Evolutionary conservation across 108 stramenopile genomes (phyloP), one percentile per base, ranked within the genome.

Genomic region (Pseudonitzschia delicatissima): DNA sequence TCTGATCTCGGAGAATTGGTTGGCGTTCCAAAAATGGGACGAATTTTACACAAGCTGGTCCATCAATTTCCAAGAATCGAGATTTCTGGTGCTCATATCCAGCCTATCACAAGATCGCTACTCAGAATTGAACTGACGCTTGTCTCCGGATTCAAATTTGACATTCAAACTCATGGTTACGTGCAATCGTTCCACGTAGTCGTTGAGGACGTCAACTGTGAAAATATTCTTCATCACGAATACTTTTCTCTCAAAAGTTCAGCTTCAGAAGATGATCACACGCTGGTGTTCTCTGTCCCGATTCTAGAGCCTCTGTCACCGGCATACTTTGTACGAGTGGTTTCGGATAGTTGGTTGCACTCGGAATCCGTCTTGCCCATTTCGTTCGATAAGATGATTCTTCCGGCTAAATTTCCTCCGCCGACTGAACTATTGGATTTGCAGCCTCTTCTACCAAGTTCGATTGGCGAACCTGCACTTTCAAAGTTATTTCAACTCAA

Each of bases 1-100:
- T 90, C 90, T 7, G 99, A 99, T 64, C 91, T 99, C 5, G 99
- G 97, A 17, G 99, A 99, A 69, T 76, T 99, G 34, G 96, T 98
- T 6, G 97, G 95, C 47, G 88, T 96, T 21, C 97, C 98, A 0
- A 96, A 97, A 75, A 96, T 98, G 96, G 99, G 99, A 25, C 86
- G 94, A 35, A 89, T 89, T 0, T 76, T 99, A 26, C 96, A 98
- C 80, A 96, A 93, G 49, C 86, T 99, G 45, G 98, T 99, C 9
- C 94, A 97, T 76, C 93, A 96, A 77, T 97, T 98, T 71, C 99
- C 99, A 0, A 77, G 84, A 12, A 72, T 99, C 21, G 96, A 98
- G 49, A 72, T 99, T 12, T 80, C 88, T 12, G 67, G 57, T 27
- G 97, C 96, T 6, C 91, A 91, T 52, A 94, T 98, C 44, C 97